phyloP scores from a whole-genome alignment of 1,284 basidiomycete genomes.

The Mycena citricolor region DNA sequence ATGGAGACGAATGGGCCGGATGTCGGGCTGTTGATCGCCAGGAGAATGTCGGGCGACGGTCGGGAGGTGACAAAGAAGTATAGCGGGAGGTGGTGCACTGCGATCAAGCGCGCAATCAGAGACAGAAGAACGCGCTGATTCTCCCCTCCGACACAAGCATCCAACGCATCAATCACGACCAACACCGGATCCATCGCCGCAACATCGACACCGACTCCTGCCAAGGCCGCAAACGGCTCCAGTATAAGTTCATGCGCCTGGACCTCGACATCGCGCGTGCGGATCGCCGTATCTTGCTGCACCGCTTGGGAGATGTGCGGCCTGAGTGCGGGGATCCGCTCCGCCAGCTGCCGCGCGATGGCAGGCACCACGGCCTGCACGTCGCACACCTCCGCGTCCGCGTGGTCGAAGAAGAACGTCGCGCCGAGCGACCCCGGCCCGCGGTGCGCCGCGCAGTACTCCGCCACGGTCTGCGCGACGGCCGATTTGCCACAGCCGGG shows the following conservation, averaged over 20 bases:
- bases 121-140: constrained; percentile 19
- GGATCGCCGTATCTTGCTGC: constrained; percentile 13
- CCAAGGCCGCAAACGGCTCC: constrained; percentile 11
- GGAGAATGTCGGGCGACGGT: not conserved
- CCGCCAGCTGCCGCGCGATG: constrained; percentile 18
- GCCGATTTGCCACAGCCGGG: constrained; percentile 16
- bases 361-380: constrained; percentile 17
- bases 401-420: constrained; percentile 19
- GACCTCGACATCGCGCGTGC: constrained; percentile 13
- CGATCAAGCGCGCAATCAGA: constrained; percentile 12
- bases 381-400: constrained; percentile 16
- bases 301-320: constrained; percentile 16
- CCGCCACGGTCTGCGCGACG: constrained; percentile 16
- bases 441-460: constrained; percentile 20
- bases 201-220: not conserved
- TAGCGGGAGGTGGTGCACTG: constrained; percentile 18
- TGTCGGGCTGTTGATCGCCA: constrained; percentile 14
- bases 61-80: constrained; percentile 19
- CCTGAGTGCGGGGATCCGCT: constrained; percentile 7
- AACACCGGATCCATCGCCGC: too few species aligned
- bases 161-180: constrained; percentile 17
- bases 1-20: constrained; percentile 13
- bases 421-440: constrained; percentile 22
- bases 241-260: constrained; percentile 18
- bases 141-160: constrained; percentile 15